Evolutionary conservation across 805 yeast species (phyloP), one percentile per base, ranked within the genome.

Genomic region (Candida nonsorbophila): DNA sequence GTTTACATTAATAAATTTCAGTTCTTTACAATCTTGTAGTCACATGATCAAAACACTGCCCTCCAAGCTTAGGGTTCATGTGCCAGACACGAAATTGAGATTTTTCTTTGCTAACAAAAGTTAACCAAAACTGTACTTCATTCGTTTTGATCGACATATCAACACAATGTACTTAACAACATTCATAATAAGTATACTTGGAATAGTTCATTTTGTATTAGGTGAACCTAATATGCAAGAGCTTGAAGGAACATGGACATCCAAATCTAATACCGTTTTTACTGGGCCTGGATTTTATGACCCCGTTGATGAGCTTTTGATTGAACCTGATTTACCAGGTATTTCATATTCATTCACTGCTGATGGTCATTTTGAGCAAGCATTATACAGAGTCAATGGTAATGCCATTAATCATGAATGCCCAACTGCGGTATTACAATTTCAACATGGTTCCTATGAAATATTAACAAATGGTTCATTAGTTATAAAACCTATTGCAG

Each of bases 221-320:
- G 59, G 55, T 4, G 63, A 51, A 16, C 67, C 69, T 13, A 58
- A 47, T 41, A 62, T 52, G 61, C 44, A 39, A 12, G 71, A 66
- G 42, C 49, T 85, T 26, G 84, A 67, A 23, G 98, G 98, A 5
- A 92, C 99, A 0, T 92, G 99, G 99, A 58, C 88, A 1, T 81
- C 97, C 11, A 92, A 92, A 56, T 79, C 97, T 8, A 84, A 84
- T 54, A 78, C 94, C 8, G 98, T 92, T 6, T 80, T 90, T 63
- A 92, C 99, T 1, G 99, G 99, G 0, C 95, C 97, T 5, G 83
- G 88, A 2, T 92, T 92, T 51, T 92, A 76, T 53, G 97, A 92
- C 55, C 99, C 99, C 3, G 83, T 87, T 16, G 96, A 90, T 51
- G 98, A 92, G 56, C 72, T 90, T 11, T 64, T 92, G 34, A 84